Evolutionary conservation across 768 basidiomycete genomes (phyloP), one percentile per base, ranked within the genome.

Genomic region (Lyophyllum decastes): DNA sequence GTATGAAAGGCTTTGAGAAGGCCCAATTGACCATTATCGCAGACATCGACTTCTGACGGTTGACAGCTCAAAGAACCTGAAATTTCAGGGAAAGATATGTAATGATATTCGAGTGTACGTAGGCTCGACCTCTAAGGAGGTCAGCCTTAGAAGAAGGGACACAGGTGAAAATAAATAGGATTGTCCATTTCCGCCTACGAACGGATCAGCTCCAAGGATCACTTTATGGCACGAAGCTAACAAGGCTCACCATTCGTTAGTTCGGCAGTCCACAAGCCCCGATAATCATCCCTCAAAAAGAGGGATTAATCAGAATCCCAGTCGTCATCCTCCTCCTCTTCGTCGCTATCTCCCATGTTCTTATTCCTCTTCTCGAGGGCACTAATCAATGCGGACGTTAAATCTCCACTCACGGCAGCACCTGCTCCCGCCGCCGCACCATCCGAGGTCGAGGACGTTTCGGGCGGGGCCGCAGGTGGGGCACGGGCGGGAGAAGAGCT

Each of bases 261-360:
- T 9, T 17, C 9, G 14, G 3, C 3, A 9, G 14, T 12, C 9
- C 16, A 16, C 14, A 38, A 12, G 11, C 35, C 9, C 4, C 14
- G 35, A 38, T 17, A 3, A 38, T 17, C 35, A 12, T 38, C 11
- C 11, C 35, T 2, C 30, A 16, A 38, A 38, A 19, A 19, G 19
- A 19, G 45, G 1, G 24, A 19, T 56, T 69, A 78, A 65, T 78
- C 81, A 76, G 79, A 82, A 68, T 89, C 89, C 57, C 86, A 86
- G 41, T 88, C 87, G 33, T 87, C 86, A 22, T 89, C 87, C 0
- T 87, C 87, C 5, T 90, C 89, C 21, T 89, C 88, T 49, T 90
- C 88, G 63, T 92, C 90, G 65, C 89, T 91, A 63, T 94, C 92
- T 2, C 90, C 94, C 63, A 96, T 75, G 66, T 91, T 88, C 76